phyloP scores from a whole-genome alignment of 345 rosid genomes.

The Turnera subulata region DNA sequence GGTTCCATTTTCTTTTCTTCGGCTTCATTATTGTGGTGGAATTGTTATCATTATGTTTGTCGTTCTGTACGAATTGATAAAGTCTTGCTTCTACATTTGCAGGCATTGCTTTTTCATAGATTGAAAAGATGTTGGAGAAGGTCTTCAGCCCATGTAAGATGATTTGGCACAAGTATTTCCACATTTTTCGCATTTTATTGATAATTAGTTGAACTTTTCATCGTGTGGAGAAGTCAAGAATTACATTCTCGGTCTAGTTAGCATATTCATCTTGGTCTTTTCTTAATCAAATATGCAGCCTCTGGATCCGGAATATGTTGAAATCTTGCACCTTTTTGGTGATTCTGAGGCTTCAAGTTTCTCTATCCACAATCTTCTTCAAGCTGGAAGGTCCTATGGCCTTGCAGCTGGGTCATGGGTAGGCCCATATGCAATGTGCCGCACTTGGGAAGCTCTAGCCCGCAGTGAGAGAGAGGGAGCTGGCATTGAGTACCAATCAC shows the following conservation, averaged over 20 bases:
- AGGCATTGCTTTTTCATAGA: slow-evolving; percentile 84
- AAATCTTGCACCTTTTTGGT: slow-evolving; percentile 72
- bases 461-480: slow-evolving; percentile 46
- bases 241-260: no score
- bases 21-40: no score
- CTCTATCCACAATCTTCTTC: slow-evolving; percentile 85
- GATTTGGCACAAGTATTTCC: slow-evolving; percentile 4
- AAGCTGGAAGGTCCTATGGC: slow-evolving; percentile 68
- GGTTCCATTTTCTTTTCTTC: slow-evolving; percentile 31
- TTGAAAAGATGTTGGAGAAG: slow-evolving; percentile 92
- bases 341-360: slow-evolving; percentile 64
- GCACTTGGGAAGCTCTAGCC: slow-evolving; percentile 72
- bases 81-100: slow-evolving; percentile 14
- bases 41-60: no score
- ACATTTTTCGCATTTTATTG: slow-evolving; percentile 2
- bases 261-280: no score
- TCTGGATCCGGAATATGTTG: slow-evolving; percentile 54
- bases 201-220: neutral
- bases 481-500: slow-evolving; percentile 27
- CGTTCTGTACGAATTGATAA: no score
- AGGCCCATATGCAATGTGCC: slow-evolving; percentile 94
- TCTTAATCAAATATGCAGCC: no score
- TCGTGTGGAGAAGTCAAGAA: no score
- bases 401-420: slow-evolving; percentile 99
- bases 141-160: slow-evolving; percentile 43